phyloP scores from a whole-genome alignment of 2,329 filamentous ascomycete species.

The Fusarium armeniacum region DNA sequence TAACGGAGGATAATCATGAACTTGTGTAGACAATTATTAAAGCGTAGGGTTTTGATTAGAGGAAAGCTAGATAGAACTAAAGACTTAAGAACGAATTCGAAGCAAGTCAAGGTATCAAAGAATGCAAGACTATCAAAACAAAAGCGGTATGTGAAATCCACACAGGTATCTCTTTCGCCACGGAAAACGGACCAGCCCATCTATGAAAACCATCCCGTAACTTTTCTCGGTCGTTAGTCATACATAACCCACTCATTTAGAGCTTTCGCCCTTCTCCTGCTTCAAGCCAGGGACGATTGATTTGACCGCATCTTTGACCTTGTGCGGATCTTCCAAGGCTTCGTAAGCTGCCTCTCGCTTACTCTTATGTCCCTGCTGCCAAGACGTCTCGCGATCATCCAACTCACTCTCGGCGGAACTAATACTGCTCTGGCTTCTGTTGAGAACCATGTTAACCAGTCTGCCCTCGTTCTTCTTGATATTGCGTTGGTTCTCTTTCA shows the following conservation, averaged over 20 bases:
- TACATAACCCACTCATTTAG: slow-evolving; percentile 36
- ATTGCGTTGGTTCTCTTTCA: slow-evolving; percentile 83
- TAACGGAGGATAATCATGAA: not conserved
- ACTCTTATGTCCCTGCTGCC: slow-evolving; percentile 60
- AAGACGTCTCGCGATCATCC: slow-evolving; percentile 59
- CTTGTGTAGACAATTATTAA: not conserved
- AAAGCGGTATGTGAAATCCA: slow-evolving; percentile 31
- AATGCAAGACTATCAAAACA: slow-evolving; percentile 23
- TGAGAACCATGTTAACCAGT: slow-evolving; percentile 68
- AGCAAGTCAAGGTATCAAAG: slow-evolving; percentile 18
- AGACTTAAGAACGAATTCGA: slow-evolving; percentile 10
- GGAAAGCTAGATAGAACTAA: slow-evolving; percentile 12
- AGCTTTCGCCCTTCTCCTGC: slow-evolving; percentile 35
- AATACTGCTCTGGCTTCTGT: slow-evolving; percentile 66
- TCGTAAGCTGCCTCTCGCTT: slow-evolving; percentile 67
- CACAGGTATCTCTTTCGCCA: slow-evolving; percentile 41
- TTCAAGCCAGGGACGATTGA: slow-evolving; percentile 47
- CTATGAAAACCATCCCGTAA: slow-evolving; percentile 13
- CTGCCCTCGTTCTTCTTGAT: slow-evolving; percentile 76
- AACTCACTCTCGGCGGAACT: slow-evolving; percentile 68
- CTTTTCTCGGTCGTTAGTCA: slow-evolving; percentile 39
- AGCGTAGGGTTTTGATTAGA: slow-evolving; percentile 28
- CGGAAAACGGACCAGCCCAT: slow-evolving; percentile 20
- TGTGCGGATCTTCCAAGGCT: slow-evolving; percentile 64
- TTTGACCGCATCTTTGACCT: slow-evolving; percentile 57